Evolutionary conservation across 768 basidiomycete genomes (phyloP), one percentile per base, ranked within the genome.

Genomic region (Sporobolomyces phaffii): DNA sequence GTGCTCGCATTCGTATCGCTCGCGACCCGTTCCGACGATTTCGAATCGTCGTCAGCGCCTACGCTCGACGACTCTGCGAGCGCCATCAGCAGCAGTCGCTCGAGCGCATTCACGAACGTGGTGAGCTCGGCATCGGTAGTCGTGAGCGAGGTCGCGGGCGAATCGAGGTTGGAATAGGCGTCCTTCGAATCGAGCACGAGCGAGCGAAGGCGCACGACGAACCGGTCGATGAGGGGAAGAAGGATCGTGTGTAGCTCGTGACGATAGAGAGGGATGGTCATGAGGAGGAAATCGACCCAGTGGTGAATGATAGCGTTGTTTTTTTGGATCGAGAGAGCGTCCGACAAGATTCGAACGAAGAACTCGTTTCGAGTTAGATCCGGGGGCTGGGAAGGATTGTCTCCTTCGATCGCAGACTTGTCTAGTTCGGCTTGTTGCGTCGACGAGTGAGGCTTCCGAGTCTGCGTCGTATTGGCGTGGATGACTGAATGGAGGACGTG

Each of bases 271-370:
- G 90, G 86, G 22, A 93, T 79, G 1, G 91, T 89, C 86, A 90
- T 89, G 60, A 94, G 82, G 65, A 97, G 82, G 76, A 99, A 98
- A 76, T 98, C 94, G 31, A 98, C 81, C 94, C 94, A 98, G 73
- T 96, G 90, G 74, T 96, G 93, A 34, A 94, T 77, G 29, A 94
- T 83, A 1, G 90, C 82, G 33, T 86, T 84, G 78, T 94, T 96
- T 34, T 82, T 78, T 14, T 81, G 79, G 7, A 80, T 76, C 15
- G 86, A 80, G 51, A 98, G 84, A 4, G 90, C 94, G 74, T 94
- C 90, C 22, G 87, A 80, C 26, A 97, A 80, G 0, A 87, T 86
- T 72, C 88, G 88, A 0, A 87, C 82, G 31, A 96, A 78, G 47
- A 91, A 82, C 0, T 88, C 83, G 73, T 87, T 89, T 54, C 75